These are phyloP conservation scores for Rutstroemia sp. DNA, from an alignment of 2,329 filamentous ascomycete genomes.

Conservation along the genomic window DNA sequence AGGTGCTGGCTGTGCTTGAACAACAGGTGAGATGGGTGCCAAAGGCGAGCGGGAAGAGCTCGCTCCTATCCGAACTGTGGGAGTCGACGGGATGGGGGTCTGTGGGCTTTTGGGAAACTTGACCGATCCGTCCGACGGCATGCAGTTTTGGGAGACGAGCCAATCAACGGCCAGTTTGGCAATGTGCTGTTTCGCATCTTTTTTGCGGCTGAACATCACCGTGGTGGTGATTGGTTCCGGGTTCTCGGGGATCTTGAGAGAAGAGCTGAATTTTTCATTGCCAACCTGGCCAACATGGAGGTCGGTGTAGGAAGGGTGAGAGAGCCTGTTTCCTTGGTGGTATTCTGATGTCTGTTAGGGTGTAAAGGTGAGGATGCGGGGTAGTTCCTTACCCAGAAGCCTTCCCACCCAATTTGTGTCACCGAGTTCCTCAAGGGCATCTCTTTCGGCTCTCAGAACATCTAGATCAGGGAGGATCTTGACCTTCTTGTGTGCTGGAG, in stretches of 20 bases:
- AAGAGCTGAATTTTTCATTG: neutral
- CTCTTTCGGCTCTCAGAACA: slow-evolving; percentile 10
- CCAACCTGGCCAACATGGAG: neutral
- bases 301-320: neutral
- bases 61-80: neutral
- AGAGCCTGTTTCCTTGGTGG: slow-evolving; percentile 15
- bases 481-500: slow-evolving; percentile 10
- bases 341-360: slow-evolving; percentile 20
- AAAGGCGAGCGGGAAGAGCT: no score
- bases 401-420: slow-evolving; percentile 27
- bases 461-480: slow-evolving; percentile 11
- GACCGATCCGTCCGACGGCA: slow-evolving; percentile 22
- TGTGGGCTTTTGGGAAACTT: slow-evolving; percentile 18
- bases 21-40: no score
- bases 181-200: slow-evolving; percentile 27
- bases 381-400: slow-evolving; percentile 19
- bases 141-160: slow-evolving; percentile 24
- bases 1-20: no score
- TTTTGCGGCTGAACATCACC: slow-evolving; percentile 17
- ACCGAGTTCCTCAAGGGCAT: slow-evolving; percentile 19
- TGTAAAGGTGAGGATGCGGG: neutral
- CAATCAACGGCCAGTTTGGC: slow-evolving; percentile 29
- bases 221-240: neutral
- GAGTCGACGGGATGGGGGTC: neutral
- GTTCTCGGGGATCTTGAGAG: neutral